phyloP scores from a whole-genome alignment of 169 alveolate species.

The Cryptosporidium andersoni region DNA sequence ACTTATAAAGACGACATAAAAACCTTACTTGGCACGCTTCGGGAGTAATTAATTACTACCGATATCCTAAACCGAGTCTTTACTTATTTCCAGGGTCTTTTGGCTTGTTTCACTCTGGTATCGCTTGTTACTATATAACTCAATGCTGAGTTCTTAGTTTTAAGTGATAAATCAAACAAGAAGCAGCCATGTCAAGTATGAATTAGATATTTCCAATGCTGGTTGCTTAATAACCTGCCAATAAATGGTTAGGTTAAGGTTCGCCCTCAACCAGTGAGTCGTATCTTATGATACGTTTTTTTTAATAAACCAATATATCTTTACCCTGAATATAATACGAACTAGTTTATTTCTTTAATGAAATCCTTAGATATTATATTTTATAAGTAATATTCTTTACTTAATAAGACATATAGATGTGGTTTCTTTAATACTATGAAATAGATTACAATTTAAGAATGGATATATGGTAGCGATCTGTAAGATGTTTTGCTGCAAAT shows the following conservation, averaged over 20 bases:
- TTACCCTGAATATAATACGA: background rate
- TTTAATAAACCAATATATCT: slow-evolving; percentile 60
- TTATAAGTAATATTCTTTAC: too few relatives aligned
- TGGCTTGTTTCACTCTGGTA: slow-evolving; percentile 57
- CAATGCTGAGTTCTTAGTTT: background rate
- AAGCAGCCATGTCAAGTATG: slow-evolving; percentile 39
- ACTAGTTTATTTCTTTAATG: too few relatives aligned
- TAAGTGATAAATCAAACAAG: background rate
- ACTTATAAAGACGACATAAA: background rate
- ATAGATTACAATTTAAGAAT: too few relatives aligned
- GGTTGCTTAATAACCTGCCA: slow-evolving; percentile 69
- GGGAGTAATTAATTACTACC: slow-evolving; percentile 11
- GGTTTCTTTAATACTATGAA: too few relatives aligned
- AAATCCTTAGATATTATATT: too few relatives aligned
- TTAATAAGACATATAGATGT: too few relatives aligned
- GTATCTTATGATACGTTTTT: slow-evolving; percentile 70
- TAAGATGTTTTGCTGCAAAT: too few relatives aligned
- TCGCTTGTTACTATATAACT: background rate
- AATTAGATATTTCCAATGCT: slow-evolving; percentile 21
- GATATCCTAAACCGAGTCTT: slow-evolving; percentile 68
- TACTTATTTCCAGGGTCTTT: slow-evolving; percentile 16
- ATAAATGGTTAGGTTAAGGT: slow-evolving; percentile 67
- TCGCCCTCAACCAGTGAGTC: slow-evolving; percentile 74
- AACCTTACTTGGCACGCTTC: slow-evolving; percentile 36
- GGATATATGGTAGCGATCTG: too few relatives aligned